Base-by-base conservation (phyloP, 345 rosid genomes). In the Euclidium syriacum region DNA sequence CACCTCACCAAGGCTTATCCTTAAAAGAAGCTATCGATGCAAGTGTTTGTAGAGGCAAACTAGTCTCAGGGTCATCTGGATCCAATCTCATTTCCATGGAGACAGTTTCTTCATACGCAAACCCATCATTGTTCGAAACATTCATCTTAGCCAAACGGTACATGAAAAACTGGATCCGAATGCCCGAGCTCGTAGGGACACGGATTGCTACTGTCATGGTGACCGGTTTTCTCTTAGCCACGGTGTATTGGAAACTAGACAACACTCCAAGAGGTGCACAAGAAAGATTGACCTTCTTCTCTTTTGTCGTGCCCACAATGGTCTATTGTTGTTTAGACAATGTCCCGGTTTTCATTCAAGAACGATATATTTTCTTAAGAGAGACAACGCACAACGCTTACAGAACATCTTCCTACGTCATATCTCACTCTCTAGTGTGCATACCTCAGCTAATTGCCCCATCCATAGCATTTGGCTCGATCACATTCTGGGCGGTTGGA, bases 371-470 rank as follows among this genome's bases (percentile, higher is more conserved):
- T 51, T 92, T 89, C 94, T 74, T 92, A 80, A 73, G 71, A 68
- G 85, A 84, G 73, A 74, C 85, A 0, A 14, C 73, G 0, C 56
- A 61, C 10, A 69, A 69, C 19, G 55, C 73, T 26, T 91, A 91
- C 23, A 76, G 98, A 4, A 75, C 91, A 10, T 91, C 88, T 2
- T 91, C 98, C 0, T 91, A 91, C 64, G 96, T 91, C 52, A 78
- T 91, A 14, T 81, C 98, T 23, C 95, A 81, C 53, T 74, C 92
- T 4, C 58, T 88, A 0, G 77, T 88, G 52, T 52, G 83, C 17
- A 46, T 91, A 23, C 95, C 98, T 6, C 54, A 92, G 43, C 73
- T 91, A 2, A 14, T 88, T 3, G 14, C 65, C 29, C 84, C 86
- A 35, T 83, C 96, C 5, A n/a, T 88, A 0, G 69, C 83, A 34